phyloP scores from a whole-genome alignment of 345 rosid genomes.

The Citrus australasica region DNA sequence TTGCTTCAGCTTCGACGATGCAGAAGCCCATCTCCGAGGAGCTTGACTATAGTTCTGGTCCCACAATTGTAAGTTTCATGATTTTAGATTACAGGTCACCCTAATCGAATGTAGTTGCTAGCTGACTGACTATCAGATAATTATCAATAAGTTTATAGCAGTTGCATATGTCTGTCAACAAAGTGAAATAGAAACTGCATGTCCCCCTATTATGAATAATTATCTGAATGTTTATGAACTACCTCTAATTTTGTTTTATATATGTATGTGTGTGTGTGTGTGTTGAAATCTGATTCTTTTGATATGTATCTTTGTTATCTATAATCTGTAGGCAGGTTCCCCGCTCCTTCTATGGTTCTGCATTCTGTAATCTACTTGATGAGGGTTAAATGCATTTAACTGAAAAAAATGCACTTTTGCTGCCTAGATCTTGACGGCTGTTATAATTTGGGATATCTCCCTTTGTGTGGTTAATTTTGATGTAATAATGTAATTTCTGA shows the following conservation, averaged over 20 bases:
- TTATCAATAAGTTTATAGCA: not conserved
- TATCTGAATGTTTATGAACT: not conserved
- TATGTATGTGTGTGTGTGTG: not conserved
- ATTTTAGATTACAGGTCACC: not conserved
- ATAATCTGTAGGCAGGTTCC: not conserved
- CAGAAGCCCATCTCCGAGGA: slow-evolving; percentile 69
- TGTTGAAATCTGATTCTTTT: not conserved
- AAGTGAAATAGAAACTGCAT: not conserved
- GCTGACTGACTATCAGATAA: not conserved
- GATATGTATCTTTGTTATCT: not conserved
- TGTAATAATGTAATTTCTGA: not conserved
- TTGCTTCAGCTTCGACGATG: slow-evolving; percentile 84
- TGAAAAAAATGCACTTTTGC: not conserved
- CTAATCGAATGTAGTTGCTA: not conserved
- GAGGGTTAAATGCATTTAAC: not conserved
- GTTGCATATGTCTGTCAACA: not conserved
- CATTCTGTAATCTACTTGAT: not conserved
- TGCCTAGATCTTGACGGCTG: not conserved
- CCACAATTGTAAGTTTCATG: slow-evolving; percentile 71
- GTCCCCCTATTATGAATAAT: not conserved
- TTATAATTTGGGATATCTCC: not conserved
- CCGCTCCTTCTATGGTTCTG: not conserved
- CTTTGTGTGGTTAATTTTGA: not conserved
- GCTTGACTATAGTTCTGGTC: slow-evolving; percentile 60
- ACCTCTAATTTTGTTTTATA: not conserved